Percentiles rank a stretch among this genome's conserved stretches.
phyloP scores from a whole-genome alignment of 345 rosid species.

The Microcos paniculata region DNA sequence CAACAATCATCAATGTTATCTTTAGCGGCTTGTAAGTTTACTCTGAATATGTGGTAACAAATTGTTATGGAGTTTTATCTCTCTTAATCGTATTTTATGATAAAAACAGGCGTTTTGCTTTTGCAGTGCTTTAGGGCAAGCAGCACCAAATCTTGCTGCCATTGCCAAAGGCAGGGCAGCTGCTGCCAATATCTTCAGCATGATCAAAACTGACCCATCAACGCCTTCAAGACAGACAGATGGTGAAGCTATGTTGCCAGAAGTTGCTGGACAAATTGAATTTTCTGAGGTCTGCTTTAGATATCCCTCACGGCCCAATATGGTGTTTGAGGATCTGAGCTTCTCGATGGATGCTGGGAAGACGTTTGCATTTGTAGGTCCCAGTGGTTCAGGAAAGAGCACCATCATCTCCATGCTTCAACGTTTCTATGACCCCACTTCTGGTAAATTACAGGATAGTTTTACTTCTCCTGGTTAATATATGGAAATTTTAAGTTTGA shows the following conservation, averaged over 20 bases:
- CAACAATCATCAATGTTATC: slow-evolving; percentile 73
- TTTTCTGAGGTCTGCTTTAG: slow-evolving; percentile 56
- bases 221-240: slow-evolving; percentile 28
- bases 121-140: slow-evolving; percentile 76
- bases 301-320: slow-evolving; percentile 62
- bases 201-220: slow-evolving; percentile 39
- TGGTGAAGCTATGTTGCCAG: slow-evolving; percentile 35
- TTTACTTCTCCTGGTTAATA: neutral
- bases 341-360: slow-evolving; percentile 59
- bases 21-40: slow-evolving; percentile 78
- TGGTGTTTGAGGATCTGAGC: slow-evolving; percentile 67
- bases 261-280: slow-evolving; percentile 59
- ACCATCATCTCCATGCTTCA: slow-evolving; percentile 80
- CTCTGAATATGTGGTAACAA: neutral
- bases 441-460: slow-evolving; percentile 40
- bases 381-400: slow-evolving; percentile 93
- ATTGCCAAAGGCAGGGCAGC: slow-evolving; percentile 73
- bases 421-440: slow-evolving; percentile 78
- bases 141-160: slow-evolving; percentile 71
- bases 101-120: slow-evolving; percentile 13
- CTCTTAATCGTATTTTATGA: slow-evolving; percentile 16
- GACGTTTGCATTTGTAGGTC: slow-evolving; percentile 76
- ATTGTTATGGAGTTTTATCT: neutral
- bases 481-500: neutral
- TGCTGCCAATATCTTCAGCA: slow-evolving; percentile 56